These are phyloP conservation scores for Heterococcus sp. DNA, from an alignment of 108 stramenopile genomes.

Conservation along the genomic window DNA sequence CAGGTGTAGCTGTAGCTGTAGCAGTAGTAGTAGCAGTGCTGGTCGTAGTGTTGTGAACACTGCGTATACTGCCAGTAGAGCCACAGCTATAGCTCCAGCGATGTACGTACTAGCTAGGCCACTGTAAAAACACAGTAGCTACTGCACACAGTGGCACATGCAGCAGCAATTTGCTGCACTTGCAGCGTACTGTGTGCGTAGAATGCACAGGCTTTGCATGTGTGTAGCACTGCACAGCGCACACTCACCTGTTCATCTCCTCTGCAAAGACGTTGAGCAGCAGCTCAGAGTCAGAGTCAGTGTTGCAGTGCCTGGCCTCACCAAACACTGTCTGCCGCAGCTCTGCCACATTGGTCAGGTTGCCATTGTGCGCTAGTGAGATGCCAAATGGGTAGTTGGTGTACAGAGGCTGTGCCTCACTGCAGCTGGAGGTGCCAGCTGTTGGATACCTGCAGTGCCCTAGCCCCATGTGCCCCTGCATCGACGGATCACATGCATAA, in stretches of 20 bases:
- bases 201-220: too few species aligned
- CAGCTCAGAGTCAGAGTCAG: constrained; percentile 92
- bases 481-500: background rate
- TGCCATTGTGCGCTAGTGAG: constrained; percentile 96
- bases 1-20: too few species aligned
- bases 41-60: too few species aligned
- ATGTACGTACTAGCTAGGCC: too few species aligned
- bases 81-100: too few species aligned
- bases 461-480: constrained; percentile 59
- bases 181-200: too few species aligned
- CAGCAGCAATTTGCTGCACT: too few species aligned
- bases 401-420: constrained; percentile 80
- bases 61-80: too few species aligned
- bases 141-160: too few species aligned
- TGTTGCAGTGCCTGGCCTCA: constrained; percentile 83
- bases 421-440: constrained; percentile 63
- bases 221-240: too few species aligned
- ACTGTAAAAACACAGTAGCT: too few species aligned
- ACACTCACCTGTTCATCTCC: constrained; percentile 59
- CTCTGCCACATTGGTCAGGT: constrained; percentile 75
- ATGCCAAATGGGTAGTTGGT: constrained; percentile 96
- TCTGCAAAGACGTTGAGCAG: constrained; percentile 94
- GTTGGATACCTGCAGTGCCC: constrained; percentile 97
- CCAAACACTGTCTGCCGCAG: constrained; percentile 18
- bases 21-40: too few species aligned